phyloP scores from a whole-genome alignment of 2,329 filamentous ascomycete genomes.

The Aspergillus spinulosporus region DNA sequence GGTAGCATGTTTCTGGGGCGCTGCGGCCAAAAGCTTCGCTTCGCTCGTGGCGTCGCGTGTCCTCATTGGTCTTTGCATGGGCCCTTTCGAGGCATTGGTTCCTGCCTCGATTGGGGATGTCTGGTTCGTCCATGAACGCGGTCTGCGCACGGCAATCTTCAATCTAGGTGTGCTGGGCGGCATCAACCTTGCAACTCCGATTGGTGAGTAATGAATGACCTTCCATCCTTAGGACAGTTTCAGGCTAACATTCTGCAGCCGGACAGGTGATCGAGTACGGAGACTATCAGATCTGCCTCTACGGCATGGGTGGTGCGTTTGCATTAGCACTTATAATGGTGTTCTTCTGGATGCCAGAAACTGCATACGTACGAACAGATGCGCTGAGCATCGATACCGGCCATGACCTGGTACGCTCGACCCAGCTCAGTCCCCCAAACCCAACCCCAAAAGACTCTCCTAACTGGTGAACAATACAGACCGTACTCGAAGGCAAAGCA shows the following conservation, averaged over 20 bases:
- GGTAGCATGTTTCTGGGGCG: conserved; percentile 17
- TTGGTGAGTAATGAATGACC: conserved; percentile 31
- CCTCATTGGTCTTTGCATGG: conserved; percentile 41
- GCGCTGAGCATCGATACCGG: conserved; percentile 41
- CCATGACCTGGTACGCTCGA: conserved; percentile 24
- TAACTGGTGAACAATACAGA: background rate
- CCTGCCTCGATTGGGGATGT: conserved; percentile 46
- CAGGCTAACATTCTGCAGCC: conserved; percentile 26
- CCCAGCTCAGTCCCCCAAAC: background rate
- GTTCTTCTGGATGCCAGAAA: conserved; percentile 48
- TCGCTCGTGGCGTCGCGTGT: conserved; percentile 29
- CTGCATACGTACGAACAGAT: conserved; percentile 36
- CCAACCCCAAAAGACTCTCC: background rate
- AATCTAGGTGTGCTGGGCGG: conserved; percentile 46
- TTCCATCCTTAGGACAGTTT: background rate
- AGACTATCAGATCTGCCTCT: conserved; percentile 35
- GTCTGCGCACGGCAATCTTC: conserved; percentile 43
- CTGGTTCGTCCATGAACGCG: conserved; percentile 49
- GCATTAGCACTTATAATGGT: conserved; percentile 39
- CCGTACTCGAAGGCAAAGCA: conserved; percentile 21
- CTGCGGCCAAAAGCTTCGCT: conserved; percentile 11
- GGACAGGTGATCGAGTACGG: conserved; percentile 42
- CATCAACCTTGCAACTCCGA: conserved; percentile 44
- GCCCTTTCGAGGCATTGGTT: conserved; percentile 43
- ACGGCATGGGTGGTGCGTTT: conserved; percentile 43